Evolutionary conservation across 1,284 basidiomycete genomes (phyloP).

Genomic region (Sporisorium iseilematis-ciliati): DNA sequence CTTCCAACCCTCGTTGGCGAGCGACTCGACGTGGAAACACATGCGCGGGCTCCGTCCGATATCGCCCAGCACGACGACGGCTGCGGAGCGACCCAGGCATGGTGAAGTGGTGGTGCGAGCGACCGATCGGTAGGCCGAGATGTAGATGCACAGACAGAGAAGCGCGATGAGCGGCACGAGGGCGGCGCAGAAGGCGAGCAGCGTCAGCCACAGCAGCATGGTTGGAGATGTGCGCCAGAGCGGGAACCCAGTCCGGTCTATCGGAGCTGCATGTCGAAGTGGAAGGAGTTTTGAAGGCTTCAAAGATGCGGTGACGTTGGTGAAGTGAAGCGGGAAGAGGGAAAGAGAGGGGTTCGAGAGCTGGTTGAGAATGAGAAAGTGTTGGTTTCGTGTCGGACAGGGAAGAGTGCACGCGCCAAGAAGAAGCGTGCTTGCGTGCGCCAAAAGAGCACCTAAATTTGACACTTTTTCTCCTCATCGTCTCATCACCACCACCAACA

Average conservation of each 20-base stretch:
- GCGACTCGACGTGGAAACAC: constrained; percentile 97
- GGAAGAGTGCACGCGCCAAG: too few relatives aligned
- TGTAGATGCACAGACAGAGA: constrained; percentile 56
- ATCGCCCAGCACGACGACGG: constrained; percentile 93
- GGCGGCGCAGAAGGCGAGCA: constrained; percentile 36
- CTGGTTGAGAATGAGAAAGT: too few relatives aligned
- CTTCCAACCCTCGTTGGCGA: constrained; percentile 82
- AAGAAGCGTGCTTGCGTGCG: too few relatives aligned
- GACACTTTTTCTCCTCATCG: neutral
- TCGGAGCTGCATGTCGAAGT: neutral
- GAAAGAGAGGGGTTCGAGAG: too few relatives aligned
- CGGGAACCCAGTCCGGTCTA: neutral
- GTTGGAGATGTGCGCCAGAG: neutral
- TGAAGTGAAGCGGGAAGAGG: too few relatives aligned
- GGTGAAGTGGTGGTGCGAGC: constrained; percentile 10
- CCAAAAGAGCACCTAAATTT: neutral
- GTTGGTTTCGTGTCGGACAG: too few relatives aligned
- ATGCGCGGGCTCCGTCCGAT: constrained; percentile 94
- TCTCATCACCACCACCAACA: neutral
- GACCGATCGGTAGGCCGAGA: constrained; percentile 48
- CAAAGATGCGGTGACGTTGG: too few relatives aligned
- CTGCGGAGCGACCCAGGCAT: constrained; percentile 72
- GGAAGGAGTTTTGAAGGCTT: too few relatives aligned
- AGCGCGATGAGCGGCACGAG: constrained; percentile 38
- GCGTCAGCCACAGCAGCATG: constrained; percentile 43